Conservation (phyloP, 768 basidiomycete species). For the Termitomyces sp. region DNA sequence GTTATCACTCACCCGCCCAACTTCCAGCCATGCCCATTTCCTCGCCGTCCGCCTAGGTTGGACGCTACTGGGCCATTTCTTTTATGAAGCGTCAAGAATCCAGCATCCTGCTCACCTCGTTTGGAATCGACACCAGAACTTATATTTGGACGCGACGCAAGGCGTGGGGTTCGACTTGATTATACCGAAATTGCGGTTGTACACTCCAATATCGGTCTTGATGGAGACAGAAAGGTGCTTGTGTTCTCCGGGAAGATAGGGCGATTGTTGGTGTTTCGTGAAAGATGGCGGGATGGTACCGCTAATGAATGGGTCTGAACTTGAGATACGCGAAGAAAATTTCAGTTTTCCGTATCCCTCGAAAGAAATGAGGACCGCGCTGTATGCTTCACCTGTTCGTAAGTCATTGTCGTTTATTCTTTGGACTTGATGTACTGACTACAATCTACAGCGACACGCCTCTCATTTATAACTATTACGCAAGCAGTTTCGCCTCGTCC, state of each 20-base stretch:
- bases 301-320: conserved; percentile 55
- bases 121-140: conserved; percentile 67
- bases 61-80: conserved; percentile 60
- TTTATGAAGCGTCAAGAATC: conserved; percentile 52
- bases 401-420: conserved; percentile 17
- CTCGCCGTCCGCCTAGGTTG: conserved; percentile 35
- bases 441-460: conserved; percentile 25
- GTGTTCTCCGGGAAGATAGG: conserved; percentile 60
- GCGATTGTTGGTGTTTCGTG: conserved; percentile 53
- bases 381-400: conserved; percentile 49
- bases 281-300: conserved; percentile 46
- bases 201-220: conserved; percentile 67
- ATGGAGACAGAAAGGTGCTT: conserved; percentile 70
- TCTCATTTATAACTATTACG: conserved; percentile 74
- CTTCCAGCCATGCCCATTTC: neutral
- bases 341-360: conserved; percentile 66
- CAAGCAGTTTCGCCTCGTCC: conserved; percentile 70
- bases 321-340: conserved; percentile 63
- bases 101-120: conserved; percentile 52
- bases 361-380: conserved; percentile 56
- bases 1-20: neutral
- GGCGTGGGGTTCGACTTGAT: conserved; percentile 66
- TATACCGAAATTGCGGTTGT: conserved; percentile 58
- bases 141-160: conserved; percentile 64
- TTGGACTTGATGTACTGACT: no score